Evolutionary conservation across 2,329 filamentous ascomycete species (phyloP).

Genomic region (Sporothrix brasiliensis): DNA sequence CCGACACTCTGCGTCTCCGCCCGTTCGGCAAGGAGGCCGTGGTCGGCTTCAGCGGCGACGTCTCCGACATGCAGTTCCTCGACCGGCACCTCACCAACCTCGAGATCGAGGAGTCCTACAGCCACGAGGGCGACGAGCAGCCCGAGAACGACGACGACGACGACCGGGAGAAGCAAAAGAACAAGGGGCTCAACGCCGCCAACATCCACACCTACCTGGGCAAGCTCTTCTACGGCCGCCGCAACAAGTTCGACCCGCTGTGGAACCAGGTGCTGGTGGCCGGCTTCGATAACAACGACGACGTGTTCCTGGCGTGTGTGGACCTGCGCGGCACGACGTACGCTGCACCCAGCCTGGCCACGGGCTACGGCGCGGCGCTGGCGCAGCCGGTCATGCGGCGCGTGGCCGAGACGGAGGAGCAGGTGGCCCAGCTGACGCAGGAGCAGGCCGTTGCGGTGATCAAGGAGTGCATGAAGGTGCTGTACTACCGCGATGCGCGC

Average conservation of each 20-base stretch:
- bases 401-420: conserved; percentile 79
- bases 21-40: conserved; percentile 82
- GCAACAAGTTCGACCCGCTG: conserved; percentile 92
- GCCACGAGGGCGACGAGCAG: conserved; percentile 42
- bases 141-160: conserved; percentile 51
- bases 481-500: conserved; percentile 95
- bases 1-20: conserved; percentile 92
- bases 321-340: conserved; percentile 94
- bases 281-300: conserved; percentile 75
- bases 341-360: conserved; percentile 82
- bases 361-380: conserved; percentile 89
- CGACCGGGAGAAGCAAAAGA: conserved; percentile 59
- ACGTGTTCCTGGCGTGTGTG: conserved; percentile 87
- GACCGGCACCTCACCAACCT: conserved; percentile 87
- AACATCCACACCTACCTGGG: conserved; percentile 96
- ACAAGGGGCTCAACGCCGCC: conserved; percentile 73
- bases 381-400: conserved; percentile 89
- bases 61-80: conserved; percentile 99
- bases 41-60: conserved; percentile 93
- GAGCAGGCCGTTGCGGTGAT: conserved; percentile 80
- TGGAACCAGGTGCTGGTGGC: conserved; percentile 96
- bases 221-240: conserved; percentile 94
- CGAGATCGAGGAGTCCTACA: conserved; percentile 87
- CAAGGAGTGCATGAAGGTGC: conserved; percentile 95
- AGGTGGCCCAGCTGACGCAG: conserved; percentile 69